Evolutionary conservation across 768 basidiomycete genomes (phyloP).

Genomic region (Xerocomellus intermedius): DNA sequence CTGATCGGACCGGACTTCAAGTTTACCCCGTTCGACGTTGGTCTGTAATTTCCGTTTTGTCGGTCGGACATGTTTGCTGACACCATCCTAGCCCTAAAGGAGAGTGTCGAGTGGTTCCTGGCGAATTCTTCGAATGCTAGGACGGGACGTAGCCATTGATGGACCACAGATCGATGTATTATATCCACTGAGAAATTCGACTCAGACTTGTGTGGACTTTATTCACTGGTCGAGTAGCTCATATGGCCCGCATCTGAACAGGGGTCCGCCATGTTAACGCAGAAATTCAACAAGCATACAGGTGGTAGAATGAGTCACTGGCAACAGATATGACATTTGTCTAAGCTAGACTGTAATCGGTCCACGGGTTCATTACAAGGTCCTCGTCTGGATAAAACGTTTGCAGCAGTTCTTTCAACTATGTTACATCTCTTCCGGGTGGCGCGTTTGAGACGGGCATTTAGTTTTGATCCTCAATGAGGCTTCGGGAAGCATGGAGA

Average conservation of each 20-base stretch:
- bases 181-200: not conserved
- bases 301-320: not conserved
- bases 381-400: not conserved
- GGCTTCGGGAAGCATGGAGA: conserved; percentile 65
- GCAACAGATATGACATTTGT: not conserved
- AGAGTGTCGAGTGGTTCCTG: conserved; percentile 85
- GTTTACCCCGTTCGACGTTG: conserved; percentile 89
- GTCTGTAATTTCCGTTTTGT: conserved; percentile 38
- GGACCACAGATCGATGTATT: conserved; percentile 3
- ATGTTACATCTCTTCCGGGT: not conserved
- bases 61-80: not conserved
- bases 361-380: conserved; percentile 5
- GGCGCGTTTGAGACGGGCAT: not conserved
- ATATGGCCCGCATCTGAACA: not conserved
- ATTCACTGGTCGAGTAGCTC: not conserved
- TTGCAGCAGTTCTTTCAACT: not conserved
- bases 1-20: conserved; percentile 71
- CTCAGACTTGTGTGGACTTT: not conserved
- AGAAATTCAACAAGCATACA: not conserved
- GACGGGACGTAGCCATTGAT: conserved; percentile 41
- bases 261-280: not conserved
- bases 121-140: conserved; percentile 75
- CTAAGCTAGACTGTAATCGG: conserved; percentile 1
- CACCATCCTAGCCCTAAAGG: conserved; percentile 58
- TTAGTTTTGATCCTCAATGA: conserved; percentile 84